Percentiles rank a stretch among this genome's conserved stretches.
phyloP scores from a whole-genome alignment of 495 filamentous ascomycete species.

The Penicillium robsamsonii region DNA sequence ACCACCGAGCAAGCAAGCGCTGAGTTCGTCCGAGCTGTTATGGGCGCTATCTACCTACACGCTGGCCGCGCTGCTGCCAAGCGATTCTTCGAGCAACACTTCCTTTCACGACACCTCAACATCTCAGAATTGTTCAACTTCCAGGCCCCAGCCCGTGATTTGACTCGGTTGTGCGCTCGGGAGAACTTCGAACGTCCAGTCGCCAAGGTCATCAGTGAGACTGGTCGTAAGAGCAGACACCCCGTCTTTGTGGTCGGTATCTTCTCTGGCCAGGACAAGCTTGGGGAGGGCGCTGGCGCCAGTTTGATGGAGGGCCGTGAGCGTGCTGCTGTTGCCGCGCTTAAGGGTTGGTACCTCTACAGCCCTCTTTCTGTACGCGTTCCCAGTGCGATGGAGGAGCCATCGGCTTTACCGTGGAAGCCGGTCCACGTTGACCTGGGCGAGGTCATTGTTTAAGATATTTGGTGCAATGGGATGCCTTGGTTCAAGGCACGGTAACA shows the following conservation, averaged over 20 bases:
- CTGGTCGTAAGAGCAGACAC: conserved; percentile 73
- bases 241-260: conserved; percentile 96
- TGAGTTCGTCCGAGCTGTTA: conserved; percentile 72
- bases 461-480: conserved; percentile 12
- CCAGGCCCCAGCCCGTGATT: conserved; percentile 74
- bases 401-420: conserved; percentile 65
- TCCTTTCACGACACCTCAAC: conserved; percentile 77
- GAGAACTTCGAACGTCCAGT: conserved; percentile 88
- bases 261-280: conserved; percentile 80
- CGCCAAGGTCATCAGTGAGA: conserved; percentile 82
- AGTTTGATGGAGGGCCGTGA: conserved; percentile 73
- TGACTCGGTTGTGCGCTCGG: conserved; percentile 73
- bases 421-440: conserved; percentile 86
- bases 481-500: conserved; percentile 22
- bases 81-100: conserved; percentile 76
- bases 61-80: conserved; percentile 65
- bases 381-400: conserved; percentile 76
- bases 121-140: conserved; percentile 78
- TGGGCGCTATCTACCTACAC: conserved; percentile 84
- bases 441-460: conserved; percentile 72
- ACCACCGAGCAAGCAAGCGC: conserved; percentile 53
- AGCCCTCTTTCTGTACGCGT: conserved; percentile 68
- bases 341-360: conserved; percentile 97
- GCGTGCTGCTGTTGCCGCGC: conserved; percentile 73
- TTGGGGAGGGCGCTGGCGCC: conserved; percentile 79